Evolutionary conservation across 108 stramenopile genomes (phyloP), one percentile per base, ranked within the genome.

Genomic region (Aurantiochytrium sp.): DNA sequence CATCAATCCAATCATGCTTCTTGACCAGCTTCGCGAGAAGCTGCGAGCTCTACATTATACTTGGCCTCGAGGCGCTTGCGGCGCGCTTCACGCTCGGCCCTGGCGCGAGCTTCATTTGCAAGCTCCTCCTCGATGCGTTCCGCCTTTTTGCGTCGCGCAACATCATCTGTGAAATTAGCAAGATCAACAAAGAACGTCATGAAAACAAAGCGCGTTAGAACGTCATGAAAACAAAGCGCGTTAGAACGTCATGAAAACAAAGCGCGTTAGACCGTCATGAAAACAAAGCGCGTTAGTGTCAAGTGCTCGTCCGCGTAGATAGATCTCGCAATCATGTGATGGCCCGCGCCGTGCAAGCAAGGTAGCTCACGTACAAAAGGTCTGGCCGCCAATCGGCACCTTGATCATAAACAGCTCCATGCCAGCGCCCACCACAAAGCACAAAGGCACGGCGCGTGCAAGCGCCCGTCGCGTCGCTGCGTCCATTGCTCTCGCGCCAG

Each of bases 341-440:
- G 21, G 35, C 64, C 14, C 42, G 5, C 5, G 25, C 42, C 8
- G 14, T 10, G 42, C 35, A 18, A 69, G 64, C 25, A 18, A 23
- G 64, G 21, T 69, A 1, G n/a, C n/a, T 1, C 59, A 69, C 76
- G 19, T 83, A 83, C 76, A 83, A 23, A 83, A 83, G 23, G 76
- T 83, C 76, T 83, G 76, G 45, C 76, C 76, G 3, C 76, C 76
- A 3, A 83, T 53, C 1, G 76, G 76, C 51, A 83, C 76, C 76
- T 83, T 83, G 76, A 83, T 83, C 76, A 83, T 83, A 23, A 83
- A 83, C 43, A 83, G 76, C 76, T 83, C 76, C 76, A 83, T 83
- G 1, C 19, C 76, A 6, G 76, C 76, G 45, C 76, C 76, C 45
- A 83, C 49, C n/a, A 47, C 45, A 23, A 83, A 83, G 76, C 76